Evolutionary conservation across 345 rosid species (phyloP).

Genomic region (Citrus mangshanensis): DNA sequence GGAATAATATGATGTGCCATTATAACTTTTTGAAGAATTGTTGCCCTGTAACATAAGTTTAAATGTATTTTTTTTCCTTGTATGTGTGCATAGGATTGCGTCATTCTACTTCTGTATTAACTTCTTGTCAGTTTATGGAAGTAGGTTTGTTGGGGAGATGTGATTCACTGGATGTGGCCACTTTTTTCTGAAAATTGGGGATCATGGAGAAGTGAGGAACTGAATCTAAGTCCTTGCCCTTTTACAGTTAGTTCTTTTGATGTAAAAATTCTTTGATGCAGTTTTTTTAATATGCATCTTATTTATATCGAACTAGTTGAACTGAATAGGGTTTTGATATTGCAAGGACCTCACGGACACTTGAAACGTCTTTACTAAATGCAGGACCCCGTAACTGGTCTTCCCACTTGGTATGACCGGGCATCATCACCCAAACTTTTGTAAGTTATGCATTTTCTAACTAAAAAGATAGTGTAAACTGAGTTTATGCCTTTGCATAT

Average conservation of each 20-base stretch:
- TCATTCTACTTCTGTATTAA: background rate
- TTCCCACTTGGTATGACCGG: conserved; percentile 67
- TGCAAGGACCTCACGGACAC: background rate
- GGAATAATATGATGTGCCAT: background rate
- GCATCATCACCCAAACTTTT: conserved; percentile 59
- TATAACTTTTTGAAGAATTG: background rate
- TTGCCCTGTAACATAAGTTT: background rate
- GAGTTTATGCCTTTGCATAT: background rate
- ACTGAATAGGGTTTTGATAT: background rate
- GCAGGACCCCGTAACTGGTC: conserved; percentile 91
- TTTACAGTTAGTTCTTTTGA: conserved; percentile 52
- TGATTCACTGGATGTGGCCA: conserved; percentile 97
- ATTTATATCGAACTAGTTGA: background rate
- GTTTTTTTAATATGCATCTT: background rate
- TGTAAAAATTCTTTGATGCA: background rate
- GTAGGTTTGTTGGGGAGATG: conserved; percentile 83
- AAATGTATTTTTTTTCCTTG: background rate
- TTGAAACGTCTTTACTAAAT: conserved; percentile 19
- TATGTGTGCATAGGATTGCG: background rate
- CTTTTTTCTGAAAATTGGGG: conserved; percentile 78
- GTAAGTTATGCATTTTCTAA: conserved; percentile 43
- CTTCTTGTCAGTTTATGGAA: background rate
- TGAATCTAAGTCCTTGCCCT: conserved; percentile 76
- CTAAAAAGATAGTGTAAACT: background rate
- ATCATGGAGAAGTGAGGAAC: conserved; percentile 69